Percentiles rank a stretch among this genome's conserved stretches.
Evolutionary conservation across 2,329 filamentous ascomycete species (phyloP).

Genomic region (Fusarium annulatum): DNA sequence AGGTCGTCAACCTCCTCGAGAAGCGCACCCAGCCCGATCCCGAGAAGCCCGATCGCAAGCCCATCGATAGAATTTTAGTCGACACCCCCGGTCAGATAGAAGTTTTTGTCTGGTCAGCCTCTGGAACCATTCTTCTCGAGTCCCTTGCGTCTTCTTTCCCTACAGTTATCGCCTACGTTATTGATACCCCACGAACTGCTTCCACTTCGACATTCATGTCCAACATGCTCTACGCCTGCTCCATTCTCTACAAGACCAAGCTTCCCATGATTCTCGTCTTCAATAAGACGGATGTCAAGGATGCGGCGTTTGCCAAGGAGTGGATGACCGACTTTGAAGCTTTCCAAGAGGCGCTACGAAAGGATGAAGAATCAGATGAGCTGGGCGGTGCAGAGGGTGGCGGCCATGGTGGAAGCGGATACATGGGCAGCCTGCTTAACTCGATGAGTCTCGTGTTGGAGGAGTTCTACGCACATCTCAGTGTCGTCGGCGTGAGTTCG

Average conservation of each 20-base stretch:
- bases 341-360: slow-evolving; percentile 86
- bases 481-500: slow-evolving; percentile 90
- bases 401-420: slow-evolving; percentile 81
- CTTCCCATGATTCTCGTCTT: slow-evolving; percentile 98
- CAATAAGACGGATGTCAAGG: slow-evolving; percentile 98
- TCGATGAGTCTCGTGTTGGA: slow-evolving; percentile 98
- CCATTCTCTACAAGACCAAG: slow-evolving; percentile 98
- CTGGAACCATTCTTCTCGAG: slow-evolving; percentile 91
- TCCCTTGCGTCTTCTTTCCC: slow-evolving; percentile 94
- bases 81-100: slow-evolving; percentile 99
- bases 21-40: slow-evolving; percentile 80
- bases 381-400: slow-evolving; percentile 79
- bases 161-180: slow-evolving; percentile 96
- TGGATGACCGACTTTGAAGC: slow-evolving; percentile 99
- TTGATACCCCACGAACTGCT: slow-evolving; percentile 92
- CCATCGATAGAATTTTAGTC: slow-evolving; percentile 86
- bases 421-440: slow-evolving; percentile 95
- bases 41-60: slow-evolving; percentile 68
- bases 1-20: slow-evolving; percentile 89
- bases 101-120: slow-evolving; percentile 98
- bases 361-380: slow-evolving; percentile 81
- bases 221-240: slow-evolving; percentile 99
- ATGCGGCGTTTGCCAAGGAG: slow-evolving; percentile 90
- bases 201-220: slow-evolving; percentile 99
- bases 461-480: slow-evolving; percentile 95